Evolutionary conservation across 441 rosid species (phyloP).

Genomic region (Erodium trifolium): DNA sequence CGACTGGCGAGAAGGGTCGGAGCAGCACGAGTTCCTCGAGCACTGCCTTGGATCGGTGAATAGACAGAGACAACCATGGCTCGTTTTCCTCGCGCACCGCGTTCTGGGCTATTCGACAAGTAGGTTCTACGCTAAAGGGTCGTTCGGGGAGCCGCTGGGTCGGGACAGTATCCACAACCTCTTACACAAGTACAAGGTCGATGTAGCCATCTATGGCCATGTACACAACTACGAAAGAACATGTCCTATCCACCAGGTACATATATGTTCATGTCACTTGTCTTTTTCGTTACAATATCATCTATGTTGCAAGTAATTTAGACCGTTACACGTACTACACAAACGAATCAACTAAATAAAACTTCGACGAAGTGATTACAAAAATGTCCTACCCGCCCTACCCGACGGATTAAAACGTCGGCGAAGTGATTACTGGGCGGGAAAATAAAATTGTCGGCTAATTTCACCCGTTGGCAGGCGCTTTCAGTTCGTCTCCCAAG

Average conservation of each 20-base stretch:
- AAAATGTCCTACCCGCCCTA: too few relatives aligned
- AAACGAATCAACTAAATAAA: too few relatives aligned
- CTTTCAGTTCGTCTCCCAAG: too few relatives aligned
- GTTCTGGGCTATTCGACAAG: slow-evolving; percentile 8
- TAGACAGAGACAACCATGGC: slow-evolving; percentile 14
- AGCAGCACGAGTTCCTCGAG: slow-evolving; percentile 14
- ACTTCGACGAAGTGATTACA: too few relatives aligned
- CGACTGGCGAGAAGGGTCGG: slow-evolving; percentile 26
- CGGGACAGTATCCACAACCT: slow-evolving; percentile 15
- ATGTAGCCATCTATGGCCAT: slow-evolving; percentile 11
- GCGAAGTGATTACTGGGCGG: too few relatives aligned
- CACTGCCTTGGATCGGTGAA: neutral
- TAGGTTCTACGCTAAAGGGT: slow-evolving; percentile 42
- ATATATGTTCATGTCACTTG: too few relatives aligned
- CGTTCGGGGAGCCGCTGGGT: slow-evolving; percentile 34
- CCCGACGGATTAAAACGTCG: too few relatives aligned
- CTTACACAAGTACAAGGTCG: slow-evolving; percentile 12
- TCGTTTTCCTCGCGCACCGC: slow-evolving; percentile 10
- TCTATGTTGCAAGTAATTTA: too few relatives aligned
- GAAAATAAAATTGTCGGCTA: too few relatives aligned
- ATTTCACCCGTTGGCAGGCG: too few relatives aligned
- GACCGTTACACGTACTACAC: too few relatives aligned
- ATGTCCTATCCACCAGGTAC: slow-evolving; percentile 12
- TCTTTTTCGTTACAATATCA: too few relatives aligned
- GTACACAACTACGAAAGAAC: slow-evolving; percentile 12